Percentiles rank a stretch among this genome's conserved stretches.
Evolutionary conservation across 352 stramenopile species (phyloP).

Genomic region (Globisporangium spiculum): DNA sequence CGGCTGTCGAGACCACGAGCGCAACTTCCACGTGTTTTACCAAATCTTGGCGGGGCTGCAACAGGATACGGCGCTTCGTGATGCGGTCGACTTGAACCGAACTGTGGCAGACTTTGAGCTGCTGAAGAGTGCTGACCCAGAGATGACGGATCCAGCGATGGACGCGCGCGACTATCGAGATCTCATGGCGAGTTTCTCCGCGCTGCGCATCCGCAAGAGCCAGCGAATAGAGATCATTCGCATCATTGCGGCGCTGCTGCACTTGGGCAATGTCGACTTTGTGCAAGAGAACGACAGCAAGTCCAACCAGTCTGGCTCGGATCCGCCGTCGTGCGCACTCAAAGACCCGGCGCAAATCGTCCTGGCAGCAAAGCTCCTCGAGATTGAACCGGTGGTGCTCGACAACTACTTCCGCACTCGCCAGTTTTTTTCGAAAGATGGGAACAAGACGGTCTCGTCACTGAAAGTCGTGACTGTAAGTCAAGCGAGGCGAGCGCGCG

Average conservation of each 20-base stretch:
- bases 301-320: constrained; percentile 14
- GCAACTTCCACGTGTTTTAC: constrained; percentile 95
- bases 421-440: constrained; percentile 77
- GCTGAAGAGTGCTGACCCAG: constrained; percentile 43
- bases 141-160: constrained; percentile 40
- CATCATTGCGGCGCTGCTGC: constrained; percentile 68
- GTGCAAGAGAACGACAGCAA: constrained; percentile 42
- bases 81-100: constrained; percentile 67
- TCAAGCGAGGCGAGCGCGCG: constrained; percentile 63
- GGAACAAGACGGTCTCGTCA: constrained; percentile 71
- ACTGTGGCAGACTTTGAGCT: constrained; percentile 55
- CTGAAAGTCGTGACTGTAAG: constrained; percentile 79
- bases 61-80: constrained; percentile 62
- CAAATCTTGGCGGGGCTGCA: constrained; percentile 81
- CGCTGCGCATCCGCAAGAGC: constrained; percentile 73
- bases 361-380: constrained; percentile 61
- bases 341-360: constrained; percentile 70
- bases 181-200: constrained; percentile 78
- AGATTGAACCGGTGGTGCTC: constrained; percentile 75
- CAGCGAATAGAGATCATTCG: constrained; percentile 80
- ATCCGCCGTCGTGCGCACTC: constrained; percentile 51
- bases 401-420: constrained; percentile 87
- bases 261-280: constrained; percentile 82
- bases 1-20: constrained; percentile 63
- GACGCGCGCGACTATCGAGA: constrained; percentile 77